Conservation (phyloP, 495 filamentous ascomycete genomes). For the Xylaria acuta region DNA sequence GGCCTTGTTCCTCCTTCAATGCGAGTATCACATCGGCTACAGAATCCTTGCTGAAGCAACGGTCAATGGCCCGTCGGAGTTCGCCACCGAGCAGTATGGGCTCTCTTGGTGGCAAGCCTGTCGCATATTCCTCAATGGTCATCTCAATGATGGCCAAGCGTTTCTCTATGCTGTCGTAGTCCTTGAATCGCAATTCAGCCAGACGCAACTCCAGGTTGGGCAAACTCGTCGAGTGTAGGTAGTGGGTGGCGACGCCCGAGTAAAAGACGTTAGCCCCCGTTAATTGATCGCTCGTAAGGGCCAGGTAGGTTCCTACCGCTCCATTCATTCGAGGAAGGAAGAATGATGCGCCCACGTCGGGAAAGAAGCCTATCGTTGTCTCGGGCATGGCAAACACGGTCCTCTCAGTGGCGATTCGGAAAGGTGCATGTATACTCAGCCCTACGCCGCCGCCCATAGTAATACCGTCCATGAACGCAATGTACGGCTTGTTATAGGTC, state of each 20-base stretch:
- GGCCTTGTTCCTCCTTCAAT: constrained; percentile 61
- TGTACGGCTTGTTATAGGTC: constrained; percentile 91
- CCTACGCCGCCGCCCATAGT: constrained; percentile 99
- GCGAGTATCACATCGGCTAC: constrained; percentile 74
- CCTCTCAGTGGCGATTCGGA: constrained; percentile 94
- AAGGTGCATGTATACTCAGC: constrained; percentile 90
- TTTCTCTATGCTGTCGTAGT: constrained; percentile 64
- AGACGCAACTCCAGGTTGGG: constrained; percentile 81
- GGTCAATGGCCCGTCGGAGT: constrained; percentile 79
- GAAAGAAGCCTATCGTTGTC: constrained; percentile 97
- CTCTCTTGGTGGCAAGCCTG: constrained; percentile 77
- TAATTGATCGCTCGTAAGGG: constrained; percentile 81
- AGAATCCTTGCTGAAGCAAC: constrained; percentile 71
- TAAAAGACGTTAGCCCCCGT: constrained; percentile 83
- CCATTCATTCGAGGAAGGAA: constrained; percentile 92
- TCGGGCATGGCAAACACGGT: constrained; percentile 98
- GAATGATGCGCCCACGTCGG: constrained; percentile 94
- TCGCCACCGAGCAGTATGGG: constrained; percentile 67
- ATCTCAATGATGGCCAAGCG: constrained; percentile 75
- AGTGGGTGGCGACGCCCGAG: constrained; percentile 90
- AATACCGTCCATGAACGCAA: constrained; percentile 96
- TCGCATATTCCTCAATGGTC: constrained; percentile 90
- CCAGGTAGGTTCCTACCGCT: constrained; percentile 84
- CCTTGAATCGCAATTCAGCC: constrained; percentile 85
- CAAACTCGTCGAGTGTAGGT: constrained; percentile 86